Percentiles rank a stretch among this genome's conserved stretches.
Conservation (phyloP, 495 filamentous ascomycete genomes). For the Hypoxylon crocopeplum region DNA sequence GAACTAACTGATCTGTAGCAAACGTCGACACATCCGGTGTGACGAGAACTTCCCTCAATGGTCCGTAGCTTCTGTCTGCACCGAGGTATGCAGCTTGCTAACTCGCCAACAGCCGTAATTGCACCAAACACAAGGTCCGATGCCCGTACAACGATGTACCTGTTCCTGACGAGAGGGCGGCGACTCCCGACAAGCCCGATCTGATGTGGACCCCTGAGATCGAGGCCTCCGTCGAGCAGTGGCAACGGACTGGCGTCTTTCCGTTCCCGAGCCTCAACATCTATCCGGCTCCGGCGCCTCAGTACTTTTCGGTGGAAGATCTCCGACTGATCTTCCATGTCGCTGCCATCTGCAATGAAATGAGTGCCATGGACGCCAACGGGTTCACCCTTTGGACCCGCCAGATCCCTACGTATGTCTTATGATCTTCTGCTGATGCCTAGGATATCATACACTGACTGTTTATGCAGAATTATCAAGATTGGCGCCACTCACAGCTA, state of each 20-base stretch:
- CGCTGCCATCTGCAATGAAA: slow-evolving; percentile 80
- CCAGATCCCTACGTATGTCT: slow-evolving; percentile 85
- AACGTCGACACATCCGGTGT: slow-evolving; percentile 95
- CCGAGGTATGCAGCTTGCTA: slow-evolving; percentile 32
- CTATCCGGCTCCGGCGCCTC: slow-evolving; percentile 68
- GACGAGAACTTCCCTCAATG: slow-evolving; percentile 98
- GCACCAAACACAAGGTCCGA: slow-evolving; percentile 96
- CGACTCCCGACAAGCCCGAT: slow-evolving; percentile 74
- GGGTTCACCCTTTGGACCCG: slow-evolving; percentile 90
- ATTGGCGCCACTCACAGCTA: slow-evolving; percentile 82
- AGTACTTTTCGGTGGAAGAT: slow-evolving; percentile 73
- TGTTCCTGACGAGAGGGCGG: slow-evolving; percentile 67
- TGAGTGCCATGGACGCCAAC: slow-evolving; percentile 76
- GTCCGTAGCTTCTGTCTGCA: slow-evolving; percentile 56
- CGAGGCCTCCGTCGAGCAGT: slow-evolving; percentile 79
- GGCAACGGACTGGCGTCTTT: slow-evolving; percentile 83
- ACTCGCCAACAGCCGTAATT: slow-evolving; percentile 76
- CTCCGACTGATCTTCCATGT: slow-evolving; percentile 91
- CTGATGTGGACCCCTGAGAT: slow-evolving; percentile 83
- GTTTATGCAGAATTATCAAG: slow-evolving; percentile 73
- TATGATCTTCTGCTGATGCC: not conserved
- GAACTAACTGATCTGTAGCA: slow-evolving; percentile 54
- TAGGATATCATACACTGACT: slow-evolving; percentile 37
- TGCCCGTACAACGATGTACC: slow-evolving; percentile 94
- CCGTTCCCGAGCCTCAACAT: slow-evolving; percentile 85